These are phyloP conservation scores for Wilcoxina mikolae DNA, from an alignment of 495 filamentous ascomycete species.

Conservation along the genomic window DNA sequence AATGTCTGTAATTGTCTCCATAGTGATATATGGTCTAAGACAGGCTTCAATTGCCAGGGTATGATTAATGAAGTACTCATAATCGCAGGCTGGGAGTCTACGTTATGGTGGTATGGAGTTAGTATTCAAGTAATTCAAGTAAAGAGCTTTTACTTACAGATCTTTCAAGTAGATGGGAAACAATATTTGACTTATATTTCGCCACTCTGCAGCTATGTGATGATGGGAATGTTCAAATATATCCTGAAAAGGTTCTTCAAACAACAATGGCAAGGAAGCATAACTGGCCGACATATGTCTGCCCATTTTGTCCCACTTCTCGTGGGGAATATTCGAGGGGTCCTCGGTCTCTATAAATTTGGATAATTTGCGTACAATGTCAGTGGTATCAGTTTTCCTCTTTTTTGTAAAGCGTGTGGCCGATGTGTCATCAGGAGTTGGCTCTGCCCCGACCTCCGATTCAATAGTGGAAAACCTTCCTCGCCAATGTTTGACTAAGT, in stretches of 20 bases:
- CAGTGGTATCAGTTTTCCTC: no score
- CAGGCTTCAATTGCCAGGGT: slow-evolving; percentile 7
- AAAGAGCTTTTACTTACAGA: slow-evolving; percentile 11
- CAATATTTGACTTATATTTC: no score
- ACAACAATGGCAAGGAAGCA: neutral
- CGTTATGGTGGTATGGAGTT: no score
- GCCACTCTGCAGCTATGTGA: slow-evolving; percentile 12
- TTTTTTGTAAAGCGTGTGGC: neutral
- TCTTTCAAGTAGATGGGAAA: slow-evolving; percentile 1
- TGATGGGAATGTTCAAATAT: slow-evolving; percentile 6
- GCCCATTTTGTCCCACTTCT: neutral
- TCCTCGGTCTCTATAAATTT: slow-evolving; percentile 12
- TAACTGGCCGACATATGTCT: slow-evolving; percentile 6
- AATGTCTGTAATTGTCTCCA: neutral
- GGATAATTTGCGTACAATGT: no score
- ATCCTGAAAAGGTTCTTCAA: slow-evolving; percentile 1
- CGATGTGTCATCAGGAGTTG: neutral
- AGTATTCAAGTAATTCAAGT: no score
- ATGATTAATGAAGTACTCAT: slow-evolving; percentile 4
- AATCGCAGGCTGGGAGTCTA: slow-evolving; percentile 3
- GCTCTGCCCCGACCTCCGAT: neutral
- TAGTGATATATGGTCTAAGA: neutral
- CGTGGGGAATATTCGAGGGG: neutral
- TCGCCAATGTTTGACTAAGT: slow-evolving; percentile 5
- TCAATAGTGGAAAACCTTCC: slow-evolving; percentile 5